A percentile compares a stretch with the other conserved stretches of the same genome.
Conservation (phyloP, 78 protist species). For the Speleostelium caveatum region DNA sequence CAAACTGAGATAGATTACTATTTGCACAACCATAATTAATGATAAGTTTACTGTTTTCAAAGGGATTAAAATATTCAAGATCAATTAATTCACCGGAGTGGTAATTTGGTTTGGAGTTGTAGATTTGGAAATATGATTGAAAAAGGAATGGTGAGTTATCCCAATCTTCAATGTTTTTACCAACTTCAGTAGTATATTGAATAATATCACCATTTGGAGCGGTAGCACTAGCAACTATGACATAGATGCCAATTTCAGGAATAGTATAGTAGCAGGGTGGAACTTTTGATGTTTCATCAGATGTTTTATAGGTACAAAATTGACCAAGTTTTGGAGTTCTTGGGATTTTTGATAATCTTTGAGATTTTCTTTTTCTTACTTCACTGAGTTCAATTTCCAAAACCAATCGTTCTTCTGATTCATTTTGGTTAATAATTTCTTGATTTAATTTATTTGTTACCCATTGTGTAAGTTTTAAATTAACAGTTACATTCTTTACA, state of each 20-base stretch:
- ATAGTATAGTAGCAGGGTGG: conserved; percentile 17
- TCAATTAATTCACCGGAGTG: not conserved
- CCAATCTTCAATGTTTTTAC: not conserved
- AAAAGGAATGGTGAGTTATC: not conserved
- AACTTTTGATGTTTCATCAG: not conserved
- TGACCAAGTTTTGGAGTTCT: not conserved
- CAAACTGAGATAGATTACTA: not conserved
- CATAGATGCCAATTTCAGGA: not conserved
- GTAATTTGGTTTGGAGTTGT: not conserved
- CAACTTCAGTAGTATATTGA: not conserved
- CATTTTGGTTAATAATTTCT: not conserved
- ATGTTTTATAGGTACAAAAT: not conserved
- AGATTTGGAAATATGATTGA: not conserved
- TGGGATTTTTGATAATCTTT: not conserved
- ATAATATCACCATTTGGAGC: conserved; percentile 11
- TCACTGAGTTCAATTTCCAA: not conserved
- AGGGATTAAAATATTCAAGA: conserved; percentile 10
- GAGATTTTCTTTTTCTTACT: not conserved
- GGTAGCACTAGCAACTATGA: not conserved
- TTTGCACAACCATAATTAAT: conserved; percentile 16
- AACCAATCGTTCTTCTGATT: not conserved
- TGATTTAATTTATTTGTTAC: not conserved
- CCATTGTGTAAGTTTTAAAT: not conserved
- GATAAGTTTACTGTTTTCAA: not conserved
- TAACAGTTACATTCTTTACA: not conserved